Percentiles rank a stretch among this genome's conserved stretches.
These are phyloP conservation scores for Ganoderma multipileum DNA, from an alignment of 1,284 basidiomycete species.

Conservation along the genomic window DNA sequence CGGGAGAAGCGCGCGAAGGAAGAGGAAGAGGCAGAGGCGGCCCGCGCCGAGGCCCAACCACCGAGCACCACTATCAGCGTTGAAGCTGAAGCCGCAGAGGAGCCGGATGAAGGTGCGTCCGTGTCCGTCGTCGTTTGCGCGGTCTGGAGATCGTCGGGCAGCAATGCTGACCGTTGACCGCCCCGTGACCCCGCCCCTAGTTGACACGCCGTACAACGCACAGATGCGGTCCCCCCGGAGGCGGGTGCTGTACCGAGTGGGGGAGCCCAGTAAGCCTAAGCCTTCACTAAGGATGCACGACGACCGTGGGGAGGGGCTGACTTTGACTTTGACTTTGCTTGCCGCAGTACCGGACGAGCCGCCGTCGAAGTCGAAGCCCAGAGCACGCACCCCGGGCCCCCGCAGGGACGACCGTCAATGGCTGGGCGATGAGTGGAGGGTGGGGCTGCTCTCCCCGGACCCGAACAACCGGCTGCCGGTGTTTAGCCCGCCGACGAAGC, in stretches of 20 bases:
- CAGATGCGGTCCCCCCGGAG: neutral
- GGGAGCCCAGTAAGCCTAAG: neutral
- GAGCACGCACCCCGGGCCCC: neutral
- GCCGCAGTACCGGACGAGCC: neutral
- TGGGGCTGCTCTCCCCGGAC: constrained; percentile 1
- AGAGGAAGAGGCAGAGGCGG: neutral
- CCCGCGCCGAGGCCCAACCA: neutral
- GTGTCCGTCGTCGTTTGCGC: neutral
- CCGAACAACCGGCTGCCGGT: neutral
- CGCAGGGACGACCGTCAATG: neutral
- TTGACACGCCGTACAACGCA: neutral
- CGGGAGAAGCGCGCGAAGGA: neutral
- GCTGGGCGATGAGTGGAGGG: neutral
- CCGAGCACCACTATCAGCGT: neutral
- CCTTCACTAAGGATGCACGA: too few relatives aligned
- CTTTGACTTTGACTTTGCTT: neutral
- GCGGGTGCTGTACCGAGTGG: neutral
- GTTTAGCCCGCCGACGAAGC: neutral
- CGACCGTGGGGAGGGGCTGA: neutral
- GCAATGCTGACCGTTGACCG: neutral
- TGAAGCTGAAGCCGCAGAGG: neutral
- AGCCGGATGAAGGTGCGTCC: neutral
- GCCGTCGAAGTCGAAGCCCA: neutral
- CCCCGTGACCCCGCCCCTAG: neutral
- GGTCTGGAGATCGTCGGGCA: neutral